Evolutionary conservation across 2,329 filamentous ascomycete species (phyloP), one percentile per base, ranked within the genome.

Genomic region (Epichloe baconii): DNA sequence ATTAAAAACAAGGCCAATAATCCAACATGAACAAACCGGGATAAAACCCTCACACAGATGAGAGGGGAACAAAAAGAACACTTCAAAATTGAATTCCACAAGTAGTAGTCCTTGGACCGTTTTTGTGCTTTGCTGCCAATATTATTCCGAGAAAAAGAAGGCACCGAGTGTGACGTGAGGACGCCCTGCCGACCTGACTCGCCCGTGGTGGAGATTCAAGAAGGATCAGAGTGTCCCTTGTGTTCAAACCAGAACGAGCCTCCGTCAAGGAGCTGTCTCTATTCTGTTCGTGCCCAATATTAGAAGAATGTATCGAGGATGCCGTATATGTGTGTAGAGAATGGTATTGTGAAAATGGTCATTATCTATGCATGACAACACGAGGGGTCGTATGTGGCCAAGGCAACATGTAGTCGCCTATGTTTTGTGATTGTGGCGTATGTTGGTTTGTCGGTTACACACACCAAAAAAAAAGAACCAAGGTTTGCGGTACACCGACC

Each of bases 221-320:
- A 26, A 10, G 34, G 23, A 12, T 4, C 12, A 15, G 15, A 19
- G n/a, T 2, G 40, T 14, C 15, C 23, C 14, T 12, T 21, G 15
- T 41, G 17, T 17, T 10, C 21, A 42, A 42, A 23, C 8, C 49
- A 52, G 50, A 52, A 37, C 23, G 26, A 52, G 23, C 11, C 44
- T 47, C 51, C 51, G 15, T 52, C 47, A 38, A 52, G 51, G 51
- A 49, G 43, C 23, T 40, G 21, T 26, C 17, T 19, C 37, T 40
- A 11, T 49, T 37, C n/a, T 12, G 47, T 43, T 19, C 43, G 34
- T 49, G 47, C 37, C 51, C 37, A 21, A 47, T 37, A 52, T 52
- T 47, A 52, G 47, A 49, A 52, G 49, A 19, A 44, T 54, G 44
- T 49, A 47, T 49, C 52, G 31, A 47, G 31, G 35, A 51, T 54